Conservation (phyloP, 2,329 filamentous ascomycete species). For the Colletotrichum shisoi region DNA sequence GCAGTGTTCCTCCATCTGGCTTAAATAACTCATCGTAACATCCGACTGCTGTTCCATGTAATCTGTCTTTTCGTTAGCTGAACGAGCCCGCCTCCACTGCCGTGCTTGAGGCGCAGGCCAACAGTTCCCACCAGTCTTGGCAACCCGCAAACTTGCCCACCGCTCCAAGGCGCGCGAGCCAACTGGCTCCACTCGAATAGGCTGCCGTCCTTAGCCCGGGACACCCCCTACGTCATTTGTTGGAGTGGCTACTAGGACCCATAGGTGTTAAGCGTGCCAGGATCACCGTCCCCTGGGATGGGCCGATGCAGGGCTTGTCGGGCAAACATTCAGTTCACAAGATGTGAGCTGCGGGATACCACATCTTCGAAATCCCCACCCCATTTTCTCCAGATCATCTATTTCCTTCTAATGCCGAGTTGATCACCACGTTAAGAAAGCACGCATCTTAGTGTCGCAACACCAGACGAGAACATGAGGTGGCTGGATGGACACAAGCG, state of each 20-base stretch:
- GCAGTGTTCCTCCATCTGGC: too few relatives aligned
- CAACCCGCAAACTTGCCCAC: not conserved
- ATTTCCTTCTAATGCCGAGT: not conserved
- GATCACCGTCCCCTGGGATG: not conserved
- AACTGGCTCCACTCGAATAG: not conserved
- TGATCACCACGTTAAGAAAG: too few relatives aligned
- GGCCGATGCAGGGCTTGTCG: not conserved
- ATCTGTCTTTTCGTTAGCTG: too few relatives aligned
- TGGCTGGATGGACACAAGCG: not conserved
- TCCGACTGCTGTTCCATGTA: too few relatives aligned
- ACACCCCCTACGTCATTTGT: not conserved
- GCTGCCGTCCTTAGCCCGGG: not conserved
- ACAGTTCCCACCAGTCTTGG: not conserved
- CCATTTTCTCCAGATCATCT: too few relatives aligned
- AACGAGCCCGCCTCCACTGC: not conserved
- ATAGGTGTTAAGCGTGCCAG: too few relatives aligned
- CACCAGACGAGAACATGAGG: not conserved
- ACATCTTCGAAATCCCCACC: not conserved
- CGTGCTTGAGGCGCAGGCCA: not conserved
- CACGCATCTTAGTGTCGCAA: not conserved
- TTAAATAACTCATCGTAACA: too few relatives aligned
- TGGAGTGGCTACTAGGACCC: too few relatives aligned
- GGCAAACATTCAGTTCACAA: not conserved
- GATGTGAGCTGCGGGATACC: not conserved
- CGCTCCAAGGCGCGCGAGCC: not conserved